A percentile compares a stretch with the other conserved stretches of the same genome.
These are phyloP conservation scores for Agaricus blazei DNA, from an alignment of 768 basidiomycete species.

Conservation along the genomic window DNA sequence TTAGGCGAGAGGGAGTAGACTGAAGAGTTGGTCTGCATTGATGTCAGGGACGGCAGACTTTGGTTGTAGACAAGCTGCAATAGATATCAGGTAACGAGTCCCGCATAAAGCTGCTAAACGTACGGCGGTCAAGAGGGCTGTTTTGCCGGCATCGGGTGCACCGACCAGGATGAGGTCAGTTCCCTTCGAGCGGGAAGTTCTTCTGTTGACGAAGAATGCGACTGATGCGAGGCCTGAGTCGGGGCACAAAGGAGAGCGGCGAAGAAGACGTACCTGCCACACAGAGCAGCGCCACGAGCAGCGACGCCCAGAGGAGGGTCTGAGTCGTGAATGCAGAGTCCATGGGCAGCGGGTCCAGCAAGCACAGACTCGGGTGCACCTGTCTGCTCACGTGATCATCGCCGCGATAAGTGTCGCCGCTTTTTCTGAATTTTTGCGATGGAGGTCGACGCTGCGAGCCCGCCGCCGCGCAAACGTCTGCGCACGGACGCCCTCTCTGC, in stretches of 20 bases:
- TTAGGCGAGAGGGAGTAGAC: constrained; percentile 37
- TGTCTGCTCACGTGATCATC: no score
- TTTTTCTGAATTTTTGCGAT: no score
- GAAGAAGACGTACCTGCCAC: constrained; percentile 33
- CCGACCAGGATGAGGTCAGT: constrained; percentile 74
- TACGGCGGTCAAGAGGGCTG: constrained; percentile 68
- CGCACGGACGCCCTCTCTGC: no score
- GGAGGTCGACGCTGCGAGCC: constrained; percentile 27
- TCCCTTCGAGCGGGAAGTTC: constrained; percentile 43
- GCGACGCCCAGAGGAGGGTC: constrained; percentile 35
- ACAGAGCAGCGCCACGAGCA: constrained; percentile 37
- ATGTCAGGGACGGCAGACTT: constrained; percentile 66
- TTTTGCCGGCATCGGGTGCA: constrained; percentile 75
- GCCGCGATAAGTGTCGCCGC: no score
- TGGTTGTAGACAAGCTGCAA: constrained; percentile 60
- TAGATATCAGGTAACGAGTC: constrained; percentile 3
- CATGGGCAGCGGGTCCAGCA: no score
- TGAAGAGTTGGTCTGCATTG: constrained; percentile 67
- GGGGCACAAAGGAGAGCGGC: background rate
- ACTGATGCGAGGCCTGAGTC: constrained; percentile 23
- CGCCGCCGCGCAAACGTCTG: constrained; percentile 10
- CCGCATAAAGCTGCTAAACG: constrained; percentile 19
- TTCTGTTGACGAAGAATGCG: constrained; percentile 36
- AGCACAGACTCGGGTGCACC: no score
- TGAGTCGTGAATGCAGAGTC: constrained; percentile 30